Evolutionary conservation across 2,329 filamentous ascomycete species (phyloP).

Genomic region (Thermomyces lanuginosus): DNA sequence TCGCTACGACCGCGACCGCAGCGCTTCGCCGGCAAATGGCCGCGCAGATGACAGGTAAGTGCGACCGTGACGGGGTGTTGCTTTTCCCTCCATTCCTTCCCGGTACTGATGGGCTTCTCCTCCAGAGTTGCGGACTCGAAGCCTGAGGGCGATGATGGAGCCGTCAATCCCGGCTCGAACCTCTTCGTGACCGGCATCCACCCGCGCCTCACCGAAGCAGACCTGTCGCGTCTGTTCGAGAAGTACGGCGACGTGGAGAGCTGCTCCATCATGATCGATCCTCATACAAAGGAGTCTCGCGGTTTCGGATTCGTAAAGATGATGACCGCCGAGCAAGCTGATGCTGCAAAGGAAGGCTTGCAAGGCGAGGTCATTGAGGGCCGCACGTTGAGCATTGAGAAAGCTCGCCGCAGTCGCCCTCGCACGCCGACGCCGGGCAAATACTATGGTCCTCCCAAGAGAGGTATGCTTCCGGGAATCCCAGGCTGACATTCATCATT

Average conservation of each 20-base stretch:
- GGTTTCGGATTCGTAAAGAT: constrained; percentile 99
- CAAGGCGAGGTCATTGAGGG: constrained; percentile 93
- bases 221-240: constrained; percentile 89
- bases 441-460: constrained; percentile 96
- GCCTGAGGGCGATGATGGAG: constrained; percentile 52
- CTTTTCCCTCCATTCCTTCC: too few relatives aligned
- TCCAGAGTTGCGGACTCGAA: too few relatives aligned
- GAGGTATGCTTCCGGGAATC: constrained; percentile 47
- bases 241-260: constrained; percentile 98
- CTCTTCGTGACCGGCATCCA: constrained; percentile 98
- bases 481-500: constrained; percentile 1
- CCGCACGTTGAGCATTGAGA: constrained; percentile 93
- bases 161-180: constrained; percentile 87
- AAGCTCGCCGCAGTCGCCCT: constrained; percentile 85
- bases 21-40: constrained; percentile 48
- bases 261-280: constrained; percentile 98
- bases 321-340: constrained; percentile 84
- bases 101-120: too few relatives aligned
- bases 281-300: constrained; percentile 94
- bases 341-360: constrained; percentile 88
- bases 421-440: constrained; percentile 95
- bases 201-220: constrained; percentile 72
- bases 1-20: constrained; percentile 50
- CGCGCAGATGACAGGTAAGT: constrained; percentile 37
- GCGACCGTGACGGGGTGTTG: too few relatives aligned